Base-by-base conservation (phyloP, 2,329 filamentous ascomycete species). In the Hypoxylon sp. region DNA sequence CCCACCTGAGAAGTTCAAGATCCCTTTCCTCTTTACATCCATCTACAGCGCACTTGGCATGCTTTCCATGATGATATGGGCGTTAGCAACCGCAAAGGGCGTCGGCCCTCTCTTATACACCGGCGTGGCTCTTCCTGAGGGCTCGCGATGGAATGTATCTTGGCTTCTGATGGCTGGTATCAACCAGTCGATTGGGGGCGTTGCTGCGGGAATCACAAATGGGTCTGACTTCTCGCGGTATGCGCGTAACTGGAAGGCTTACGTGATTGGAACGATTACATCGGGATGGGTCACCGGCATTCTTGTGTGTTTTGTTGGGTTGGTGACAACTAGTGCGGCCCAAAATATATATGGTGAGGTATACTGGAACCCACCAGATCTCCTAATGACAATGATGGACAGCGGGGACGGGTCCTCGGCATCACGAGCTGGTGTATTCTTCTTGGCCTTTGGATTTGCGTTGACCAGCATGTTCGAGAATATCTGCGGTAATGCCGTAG, bases 61-160 rank as follows among this genome's bases (percentile, higher is more conserved):
- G 84, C 52, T 85, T 8, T 74, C 75, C 55, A 85, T 86, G 77
- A 83, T 83, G 68, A 79, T 85, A 46, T 85, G 84, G 84, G 80
- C 83, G 1, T 74, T 85, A 3, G 72, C 79, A 2, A 79, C 79
- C 1, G 83, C 83, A 1, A 78, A 78, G 50, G 84, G 83, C 1
- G 81, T 83, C 4, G 84, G 84, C 29, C 71, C 83, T 3, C 77
- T 86, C 2, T 82, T 84, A 73, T 76, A 75, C 29, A 74, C 77
- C 24, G 81, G 79, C 11, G 75, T 81, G 39, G 67, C 71, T 0
- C 74, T 84, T 1, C 79, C 81, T 0, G 64, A 73, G n/a, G 74
- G 73, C 3, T 81, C 78, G 64, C 63, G 14, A 8, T 83, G 78
- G 77, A 81, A 79, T 66, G 71, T 78, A 0, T 82, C 80, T 0